phyloP scores from a whole-genome alignment of 108 stramenopile species.

The Cyclotella baltica region DNA sequence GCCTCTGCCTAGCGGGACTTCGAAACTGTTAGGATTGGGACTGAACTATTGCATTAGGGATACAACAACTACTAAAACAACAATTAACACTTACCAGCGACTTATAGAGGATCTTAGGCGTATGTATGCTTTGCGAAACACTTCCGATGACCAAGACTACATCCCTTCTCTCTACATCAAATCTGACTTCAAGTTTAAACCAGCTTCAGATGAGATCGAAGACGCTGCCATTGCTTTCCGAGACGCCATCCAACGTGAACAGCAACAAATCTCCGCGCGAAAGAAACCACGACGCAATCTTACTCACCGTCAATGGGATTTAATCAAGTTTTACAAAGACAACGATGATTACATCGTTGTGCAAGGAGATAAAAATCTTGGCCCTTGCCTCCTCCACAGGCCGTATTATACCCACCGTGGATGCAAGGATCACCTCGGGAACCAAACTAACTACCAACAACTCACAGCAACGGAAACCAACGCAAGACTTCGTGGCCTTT shows the following conservation, averaged over 20 bases:
- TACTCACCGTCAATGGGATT: background rate
- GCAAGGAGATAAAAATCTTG: constrained; percentile 11
- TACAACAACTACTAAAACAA: too few relatives aligned
- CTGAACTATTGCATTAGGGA: too few relatives aligned
- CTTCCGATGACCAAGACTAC: background rate
- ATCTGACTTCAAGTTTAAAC: constrained; percentile 3
- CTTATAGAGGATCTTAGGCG: too few relatives aligned
- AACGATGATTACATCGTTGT: constrained; percentile 11
- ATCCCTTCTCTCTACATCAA: constrained; percentile 5
- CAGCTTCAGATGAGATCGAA: constrained; percentile 1
- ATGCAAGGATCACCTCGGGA: constrained; percentile 9
- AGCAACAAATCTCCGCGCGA: background rate
- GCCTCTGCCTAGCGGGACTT: too few relatives aligned
- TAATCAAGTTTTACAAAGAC: background rate
- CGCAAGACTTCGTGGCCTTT: background rate
- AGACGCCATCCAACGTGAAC: background rate
- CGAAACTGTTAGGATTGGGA: too few relatives aligned
- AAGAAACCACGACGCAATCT: background rate
- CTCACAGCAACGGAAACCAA: background rate
- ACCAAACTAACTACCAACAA: background rate
- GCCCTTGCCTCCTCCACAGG: constrained; percentile 5
- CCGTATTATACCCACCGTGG: background rate
- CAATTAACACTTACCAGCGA: too few relatives aligned
- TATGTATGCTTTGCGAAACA: background rate
- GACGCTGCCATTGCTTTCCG: background rate